Base-by-base conservation (phyloP, 208 protist species). In the Crithidia expoeki region DNA sequence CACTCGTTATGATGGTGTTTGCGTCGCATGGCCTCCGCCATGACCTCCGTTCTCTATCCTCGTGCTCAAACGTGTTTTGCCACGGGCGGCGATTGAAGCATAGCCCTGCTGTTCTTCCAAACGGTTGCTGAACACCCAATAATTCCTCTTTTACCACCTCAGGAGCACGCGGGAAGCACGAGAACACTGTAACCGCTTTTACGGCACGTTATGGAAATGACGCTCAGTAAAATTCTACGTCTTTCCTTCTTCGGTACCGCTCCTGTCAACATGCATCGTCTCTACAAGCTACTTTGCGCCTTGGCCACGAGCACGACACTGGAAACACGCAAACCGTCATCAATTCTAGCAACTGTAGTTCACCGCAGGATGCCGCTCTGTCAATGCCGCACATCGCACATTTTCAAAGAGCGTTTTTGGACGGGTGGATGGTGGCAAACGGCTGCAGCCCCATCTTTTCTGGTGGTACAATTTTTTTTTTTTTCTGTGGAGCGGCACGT, bases 1-100 rank as follows among this genome's bases (percentile, higher is more conserved):
- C 27, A 64, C 44, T 64, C 58, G 11, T 27, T 30, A 44, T 64
- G 58, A 44, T 64, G 58, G 58, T 36, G 25, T 23, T 27, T 64
- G 58, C 58, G 58, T 12, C 58, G 58, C 21, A 52, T 19, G 21
- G 58, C 58, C 17, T 64, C 58, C 19, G 58, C 58, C 5, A 34
- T 64, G 42, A 28, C 42, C 4, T 17, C 58, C 1, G 44, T 34
- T 64, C 58, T 1, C 44, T 64, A 4, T 36, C 44, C 6, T 21
- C 44, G 4, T 17, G 38, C 1, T 14, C 50, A 10, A 10, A 28
- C 36, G 23, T 4, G 38, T 4, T 34, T 21, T 21, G 12, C 27
- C 33, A 30, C 57, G 55, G 21, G 17, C 55, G 28, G 2, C 16
- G 33, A 16, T n/a, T 62, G 10, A 17, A 16, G 28, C 52, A 64